phyloP scores from a whole-genome alignment of 2,329 filamentous ascomycete genomes.

The Alternaria infectoria region DNA sequence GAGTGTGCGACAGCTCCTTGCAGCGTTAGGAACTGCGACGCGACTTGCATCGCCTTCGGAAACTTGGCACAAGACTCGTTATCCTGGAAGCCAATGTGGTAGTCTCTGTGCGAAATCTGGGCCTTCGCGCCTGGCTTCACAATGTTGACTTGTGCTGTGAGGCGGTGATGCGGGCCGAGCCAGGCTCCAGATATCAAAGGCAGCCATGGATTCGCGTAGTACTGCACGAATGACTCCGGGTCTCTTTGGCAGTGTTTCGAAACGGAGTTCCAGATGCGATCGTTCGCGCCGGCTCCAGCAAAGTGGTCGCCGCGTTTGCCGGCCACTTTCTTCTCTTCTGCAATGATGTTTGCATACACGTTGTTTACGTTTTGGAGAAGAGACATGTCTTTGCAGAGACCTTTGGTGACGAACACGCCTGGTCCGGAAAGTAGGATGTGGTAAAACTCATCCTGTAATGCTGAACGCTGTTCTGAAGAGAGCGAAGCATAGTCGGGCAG shows the following conservation, averaged over 20 bases:
- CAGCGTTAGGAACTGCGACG: slow-evolving; percentile 65
- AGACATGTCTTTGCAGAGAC: slow-evolving; percentile 33
- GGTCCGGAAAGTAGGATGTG: slow-evolving; percentile 63
- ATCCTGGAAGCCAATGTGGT: slow-evolving; percentile 69
- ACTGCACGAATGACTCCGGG: slow-evolving; percentile 60
- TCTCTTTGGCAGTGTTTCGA: slow-evolving; percentile 64
- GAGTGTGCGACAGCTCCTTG: slow-evolving; percentile 69
- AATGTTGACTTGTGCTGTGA: slow-evolving; percentile 69
- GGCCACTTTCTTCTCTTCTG: slow-evolving; percentile 56
- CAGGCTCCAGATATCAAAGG: slow-evolving; percentile 60
- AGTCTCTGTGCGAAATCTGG: slow-evolving; percentile 67
- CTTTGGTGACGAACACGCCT: slow-evolving; percentile 64
- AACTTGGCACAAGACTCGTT: slow-evolving; percentile 52
- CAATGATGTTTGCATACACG: slow-evolving; percentile 44
- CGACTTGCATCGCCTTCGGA: slow-evolving; percentile 60
- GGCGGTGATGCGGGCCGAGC: slow-evolving; percentile 65
- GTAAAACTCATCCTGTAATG: slow-evolving; percentile 67
- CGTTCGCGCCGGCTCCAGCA: slow-evolving; percentile 61
- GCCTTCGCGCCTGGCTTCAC: slow-evolving; percentile 65
- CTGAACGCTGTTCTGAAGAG: slow-evolving; percentile 35
- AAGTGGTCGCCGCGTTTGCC: slow-evolving; percentile 65
- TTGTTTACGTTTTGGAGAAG: slow-evolving; percentile 40
- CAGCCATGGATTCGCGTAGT: slow-evolving; percentile 68
- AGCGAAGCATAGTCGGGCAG: slow-evolving; percentile 48
- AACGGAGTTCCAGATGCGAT: slow-evolving; percentile 71